Evolutionary conservation across 768 basidiomycete genomes (phyloP).

Genomic region (Tulasnella calospora): DNA sequence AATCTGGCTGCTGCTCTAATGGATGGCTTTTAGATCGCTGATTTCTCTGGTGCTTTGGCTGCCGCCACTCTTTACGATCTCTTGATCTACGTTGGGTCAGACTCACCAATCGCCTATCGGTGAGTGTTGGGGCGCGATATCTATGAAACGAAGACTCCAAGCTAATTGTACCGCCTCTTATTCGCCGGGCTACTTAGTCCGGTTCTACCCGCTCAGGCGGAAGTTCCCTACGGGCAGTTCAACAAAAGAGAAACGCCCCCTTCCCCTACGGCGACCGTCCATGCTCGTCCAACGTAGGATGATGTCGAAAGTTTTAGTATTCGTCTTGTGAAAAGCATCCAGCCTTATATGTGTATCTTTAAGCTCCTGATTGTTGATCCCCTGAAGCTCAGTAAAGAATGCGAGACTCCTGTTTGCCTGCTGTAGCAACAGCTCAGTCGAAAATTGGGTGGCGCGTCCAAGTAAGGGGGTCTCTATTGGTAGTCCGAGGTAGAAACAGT

Average conservation of each 20-base stretch:
- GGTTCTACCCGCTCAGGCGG: background rate
- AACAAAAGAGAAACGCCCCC: background rate
- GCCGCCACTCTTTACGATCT: conserved; percentile 57
- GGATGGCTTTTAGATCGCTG: conserved; percentile 21
- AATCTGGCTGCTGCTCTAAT: background rate
- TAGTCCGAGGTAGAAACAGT: background rate
- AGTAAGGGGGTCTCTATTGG: background rate
- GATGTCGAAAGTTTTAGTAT: background rate
- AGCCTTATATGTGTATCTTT: background rate
- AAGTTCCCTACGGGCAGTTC: background rate
- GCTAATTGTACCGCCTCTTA: background rate
- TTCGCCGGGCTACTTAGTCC: background rate
- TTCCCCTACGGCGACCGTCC: background rate
- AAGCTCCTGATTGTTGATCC: background rate
- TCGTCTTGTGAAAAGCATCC: background rate
- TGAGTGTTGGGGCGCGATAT: background rate
- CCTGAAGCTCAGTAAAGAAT: background rate
- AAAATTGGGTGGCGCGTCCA: background rate
- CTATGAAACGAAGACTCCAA: background rate
- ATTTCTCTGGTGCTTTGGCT: conserved; percentile 46
- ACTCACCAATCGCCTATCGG: conserved; percentile 34
- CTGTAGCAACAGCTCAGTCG: background rate
- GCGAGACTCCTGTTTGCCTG: too few relatives aligned
- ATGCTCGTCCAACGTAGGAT: background rate
- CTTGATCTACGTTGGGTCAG: conserved; percentile 53